Conservation (phyloP, 768 basidiomycete genomes). For the Kwoniella europaea region DNA sequence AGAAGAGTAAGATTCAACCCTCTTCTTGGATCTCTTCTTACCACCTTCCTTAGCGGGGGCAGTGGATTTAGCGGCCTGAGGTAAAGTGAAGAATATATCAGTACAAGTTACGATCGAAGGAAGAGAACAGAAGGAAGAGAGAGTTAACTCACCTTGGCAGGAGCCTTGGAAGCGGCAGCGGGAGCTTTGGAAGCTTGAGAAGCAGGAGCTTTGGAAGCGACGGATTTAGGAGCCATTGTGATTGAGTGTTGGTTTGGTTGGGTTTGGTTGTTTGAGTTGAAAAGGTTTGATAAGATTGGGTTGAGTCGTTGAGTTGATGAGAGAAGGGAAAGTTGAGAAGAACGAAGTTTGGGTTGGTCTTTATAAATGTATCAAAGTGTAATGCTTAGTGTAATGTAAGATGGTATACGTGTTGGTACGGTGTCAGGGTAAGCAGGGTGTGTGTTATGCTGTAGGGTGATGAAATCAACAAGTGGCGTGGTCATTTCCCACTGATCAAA, state of each 20-base stretch:
- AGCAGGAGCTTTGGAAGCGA: slow-evolving; percentile 60
- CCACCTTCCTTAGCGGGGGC: slow-evolving; percentile 68
- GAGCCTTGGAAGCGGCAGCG: slow-evolving; percentile 68
- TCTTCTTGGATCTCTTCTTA: slow-evolving; percentile 85
- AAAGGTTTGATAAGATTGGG: slow-evolving; percentile 4
- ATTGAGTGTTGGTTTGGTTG: slow-evolving; percentile 7
- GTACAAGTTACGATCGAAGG: slow-evolving; percentile 18
- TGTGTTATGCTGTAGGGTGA: no score
- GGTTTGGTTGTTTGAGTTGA: slow-evolving; percentile 12
- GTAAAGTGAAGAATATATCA: not conserved
- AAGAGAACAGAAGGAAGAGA: slow-evolving; percentile 5
- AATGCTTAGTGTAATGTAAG: slow-evolving; percentile 4
- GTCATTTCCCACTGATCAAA: slow-evolving; percentile 11
- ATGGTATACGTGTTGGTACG: slow-evolving; percentile 5
- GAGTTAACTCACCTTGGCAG: slow-evolving; percentile 60
- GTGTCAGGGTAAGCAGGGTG: slow-evolving; percentile 3
- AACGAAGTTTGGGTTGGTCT: slow-evolving; percentile 1
- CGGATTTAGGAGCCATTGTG: slow-evolving; percentile 58
- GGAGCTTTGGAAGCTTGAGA: slow-evolving; percentile 82
- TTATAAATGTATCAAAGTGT: slow-evolving; percentile 22
- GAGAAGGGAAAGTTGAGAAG: slow-evolving; percentile 13
- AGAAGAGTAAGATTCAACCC: slow-evolving; percentile 93
- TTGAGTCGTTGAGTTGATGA: slow-evolving; percentile 28
- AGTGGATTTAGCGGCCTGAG: slow-evolving; percentile 76
- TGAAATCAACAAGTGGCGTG: not conserved